Evolutionary conservation across 176 grass and related monocot genomes (phyloP), one percentile per base, ranked within the genome.

Genomic region (Neostapfia colusana): DNA sequence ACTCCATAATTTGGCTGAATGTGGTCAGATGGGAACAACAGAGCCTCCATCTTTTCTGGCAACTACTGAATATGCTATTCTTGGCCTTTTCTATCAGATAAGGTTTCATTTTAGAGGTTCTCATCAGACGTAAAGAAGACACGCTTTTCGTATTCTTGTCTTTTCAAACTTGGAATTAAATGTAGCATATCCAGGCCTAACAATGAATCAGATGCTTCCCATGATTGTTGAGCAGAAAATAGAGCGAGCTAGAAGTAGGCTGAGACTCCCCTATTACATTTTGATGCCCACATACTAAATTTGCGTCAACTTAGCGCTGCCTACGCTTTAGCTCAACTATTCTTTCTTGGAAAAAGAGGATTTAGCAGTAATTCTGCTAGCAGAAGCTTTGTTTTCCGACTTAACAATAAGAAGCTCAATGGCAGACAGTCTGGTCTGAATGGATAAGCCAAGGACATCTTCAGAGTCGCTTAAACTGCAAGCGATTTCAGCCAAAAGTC

Each of bases 31-130:
- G 39, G 64, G 69, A 75, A 64, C 80, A 79, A 66, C 16, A 34
- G 70, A 56, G 55, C 44, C 74, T 68, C 63, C 75, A 64, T 80
- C 81, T 84, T 84, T 70, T 70, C 56, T 70, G 81, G 79, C 55
- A 75, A 69, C 46, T 80, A 84, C 69, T 70, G 81, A 79, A 84
- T 80, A 77, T 84, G 81, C 70, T 88, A 84, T 84, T 80, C 81
- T 64, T 84, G 86, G 55, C 7, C 69, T 83, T 79, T 84, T 64
- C 81, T 64, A 75, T 74, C 43, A 83, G 86, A 84, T 84, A 88
- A 88, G 81, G 81, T 80, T 84, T 70, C 46, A n/a, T 75, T 80
- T 84, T 75, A 63, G 56, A 88, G 63, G 84, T 88, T 80, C 81
- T 69, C 31, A 31, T 31, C 45, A 13, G 64, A 46, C 54, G 70